Evolutionary conservation across 768 basidiomycete species (phyloP).

Genomic region (Dictyophora rubrovolvata): DNA sequence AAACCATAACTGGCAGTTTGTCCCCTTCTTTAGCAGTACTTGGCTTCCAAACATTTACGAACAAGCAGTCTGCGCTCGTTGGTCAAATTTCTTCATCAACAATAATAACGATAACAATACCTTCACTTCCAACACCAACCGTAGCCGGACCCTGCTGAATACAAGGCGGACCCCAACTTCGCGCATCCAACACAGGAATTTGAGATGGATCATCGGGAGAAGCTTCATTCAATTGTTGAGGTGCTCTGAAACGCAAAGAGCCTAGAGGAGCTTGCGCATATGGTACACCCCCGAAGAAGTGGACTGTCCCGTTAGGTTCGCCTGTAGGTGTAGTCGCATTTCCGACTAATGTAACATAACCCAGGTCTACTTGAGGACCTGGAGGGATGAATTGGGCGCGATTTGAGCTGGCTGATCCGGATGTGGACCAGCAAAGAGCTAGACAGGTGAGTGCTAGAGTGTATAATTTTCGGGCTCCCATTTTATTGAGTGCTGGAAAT

Average conservation of each 20-base stretch:
- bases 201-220: slow-evolving; percentile 11
- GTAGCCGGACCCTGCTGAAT: slow-evolving; percentile 35
- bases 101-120: slow-evolving; percentile 15
- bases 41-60: slow-evolving; percentile 34
- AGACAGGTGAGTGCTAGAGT: not conserved
- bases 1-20: slow-evolving; percentile 32
- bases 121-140: slow-evolving; percentile 36
- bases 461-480: not conserved
- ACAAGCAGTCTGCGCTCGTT: slow-evolving; percentile 30
- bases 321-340: slow-evolving; percentile 32
- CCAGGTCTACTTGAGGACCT: slow-evolving; percentile 30
- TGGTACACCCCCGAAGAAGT: slow-evolving; percentile 41
- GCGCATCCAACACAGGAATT: slow-evolving; percentile 27
- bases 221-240: slow-evolving; percentile 26
- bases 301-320: slow-evolving; percentile 24
- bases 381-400: not conserved
- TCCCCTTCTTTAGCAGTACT: slow-evolving; percentile 23
- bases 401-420: not conserved
- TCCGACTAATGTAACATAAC: slow-evolving; percentile 32
- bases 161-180: slow-evolving; percentile 35
- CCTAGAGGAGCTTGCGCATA: slow-evolving; percentile 47
- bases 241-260: slow-evolving; percentile 32
- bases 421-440: not conserved
- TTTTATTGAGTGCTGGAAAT: not conserved
- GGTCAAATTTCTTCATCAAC: not conserved